Percentiles rank a stretch among this genome's conserved stretches.
These are phyloP conservation scores for Xerocomus brunneocitrinus DNA, from an alignment of 768 basidiomycete species.

Conservation along the genomic window DNA sequence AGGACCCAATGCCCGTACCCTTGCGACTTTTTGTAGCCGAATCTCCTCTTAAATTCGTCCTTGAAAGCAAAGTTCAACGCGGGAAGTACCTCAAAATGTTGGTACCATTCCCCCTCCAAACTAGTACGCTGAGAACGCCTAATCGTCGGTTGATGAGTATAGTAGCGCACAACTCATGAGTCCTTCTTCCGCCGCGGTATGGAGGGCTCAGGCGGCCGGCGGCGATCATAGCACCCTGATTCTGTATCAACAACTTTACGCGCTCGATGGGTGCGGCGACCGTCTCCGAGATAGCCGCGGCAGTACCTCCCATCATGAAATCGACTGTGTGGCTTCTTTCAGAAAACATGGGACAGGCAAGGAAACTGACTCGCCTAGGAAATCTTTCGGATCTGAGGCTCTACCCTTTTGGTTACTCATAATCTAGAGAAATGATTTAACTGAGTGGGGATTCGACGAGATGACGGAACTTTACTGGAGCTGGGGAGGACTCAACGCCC, in stretches of 20 bases:
- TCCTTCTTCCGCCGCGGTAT: slow-evolving; percentile 37
- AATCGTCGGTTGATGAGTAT: background rate
- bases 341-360: background rate
- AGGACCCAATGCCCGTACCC: slow-evolving; percentile 36
- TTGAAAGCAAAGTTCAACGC: slow-evolving; percentile 48
- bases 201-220: slow-evolving; percentile 36
- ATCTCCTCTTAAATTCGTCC: slow-evolving; percentile 37
- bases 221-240: slow-evolving; percentile 35
- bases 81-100: slow-evolving; percentile 45
- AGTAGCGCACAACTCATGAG: slow-evolving; percentile 30
- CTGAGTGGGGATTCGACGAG: slow-evolving; percentile 19
- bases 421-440: background rate
- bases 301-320: slow-evolving; percentile 36
- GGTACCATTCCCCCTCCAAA: slow-evolving; percentile 44
- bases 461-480: background rate
- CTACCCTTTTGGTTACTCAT: background rate
- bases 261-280: slow-evolving; percentile 39
- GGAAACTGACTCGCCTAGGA: slow-evolving; percentile 13
- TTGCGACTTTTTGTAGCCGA: slow-evolving; percentile 36
- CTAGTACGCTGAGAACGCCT: slow-evolving; percentile 17
- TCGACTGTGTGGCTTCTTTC: slow-evolving; percentile 21
- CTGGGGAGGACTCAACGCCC: background rate
- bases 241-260: slow-evolving; percentile 38
- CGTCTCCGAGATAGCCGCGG: slow-evolving; percentile 36
- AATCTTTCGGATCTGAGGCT: slow-evolving; percentile 7